Evolutionary conservation across 331 rosid genomes (phyloP), one percentile per base, ranked within the genome.

Genomic region (Quercus tomentella): DNA sequence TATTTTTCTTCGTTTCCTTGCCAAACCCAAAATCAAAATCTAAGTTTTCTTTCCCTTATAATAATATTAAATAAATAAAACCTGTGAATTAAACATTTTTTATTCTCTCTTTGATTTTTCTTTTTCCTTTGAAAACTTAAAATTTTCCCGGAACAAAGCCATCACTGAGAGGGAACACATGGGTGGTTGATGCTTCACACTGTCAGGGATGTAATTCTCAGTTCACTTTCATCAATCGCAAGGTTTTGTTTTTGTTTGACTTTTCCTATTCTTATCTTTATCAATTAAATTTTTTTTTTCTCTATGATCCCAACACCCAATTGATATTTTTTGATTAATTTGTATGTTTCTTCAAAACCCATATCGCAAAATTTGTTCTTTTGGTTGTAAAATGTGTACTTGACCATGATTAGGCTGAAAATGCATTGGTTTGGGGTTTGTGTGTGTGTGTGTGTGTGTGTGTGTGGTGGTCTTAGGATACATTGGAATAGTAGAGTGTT

Each of bases 201-300:
- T 95, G 98, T 79, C 98, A 95, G 78, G 93, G 96, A 20, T 95
- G 98, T 83, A 85, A 88, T 77, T 83, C 93, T 77, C 97, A 92
- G 90, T 95, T 95, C 79, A 91, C 98, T 85, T 92, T 95, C 92
- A 90, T 95, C 88, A 92, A 92, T 91, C 98, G 98, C 89, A 92
- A 94, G 98, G 98, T 89, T 49, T 82, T 15, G 65, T 26, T 49
- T 33, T 49, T 35, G 8, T 82, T 16, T 67, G 72, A 35, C 72
- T 65, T 77, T 60, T 30, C 22, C 4, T 56, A 20, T 70, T 51
- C 25, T 43, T 49, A 3, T 21, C 14, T 66, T 16, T 14, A 22
- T 45, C 4, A 9, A 45, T 70, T 22, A 1, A 4, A 4, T 31
- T 35, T 1, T 30, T 72, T 72, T 43, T 4, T 28, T 56, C 37